Evolutionary conservation across 1,139 yeast genomes (phyloP).

Genomic region (Blastobotrys aristatus): DNA sequence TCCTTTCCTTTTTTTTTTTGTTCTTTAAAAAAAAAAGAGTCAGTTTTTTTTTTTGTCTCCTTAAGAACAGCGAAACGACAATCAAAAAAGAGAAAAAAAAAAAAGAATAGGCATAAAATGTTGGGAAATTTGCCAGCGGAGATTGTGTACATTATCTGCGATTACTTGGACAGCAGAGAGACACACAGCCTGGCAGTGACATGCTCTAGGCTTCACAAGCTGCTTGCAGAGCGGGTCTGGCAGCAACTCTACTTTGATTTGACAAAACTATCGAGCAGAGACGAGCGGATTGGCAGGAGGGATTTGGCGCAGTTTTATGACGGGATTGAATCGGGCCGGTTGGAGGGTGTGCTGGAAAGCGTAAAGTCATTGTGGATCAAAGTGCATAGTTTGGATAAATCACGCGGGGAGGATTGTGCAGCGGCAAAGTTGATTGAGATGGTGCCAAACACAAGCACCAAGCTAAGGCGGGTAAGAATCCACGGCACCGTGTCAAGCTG

Average conservation of each 20-base stretch:
- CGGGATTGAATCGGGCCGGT: background rate
- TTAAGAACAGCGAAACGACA: too few relatives aligned
- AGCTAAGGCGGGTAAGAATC: background rate
- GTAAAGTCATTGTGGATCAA: constrained; percentile 1
- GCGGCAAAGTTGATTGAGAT: background rate
- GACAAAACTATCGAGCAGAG: background rate
- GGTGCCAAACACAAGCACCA: background rate
- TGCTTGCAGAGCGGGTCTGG: constrained; percentile 3
- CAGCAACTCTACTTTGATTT: background rate
- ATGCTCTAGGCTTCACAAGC: background rate
- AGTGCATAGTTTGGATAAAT: background rate
- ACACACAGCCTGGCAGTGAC: background rate
- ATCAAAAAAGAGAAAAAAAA: too few relatives aligned
- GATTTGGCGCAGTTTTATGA: background rate
- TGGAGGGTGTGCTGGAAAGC: background rate
- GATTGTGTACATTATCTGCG: background rate
- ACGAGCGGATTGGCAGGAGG: background rate
- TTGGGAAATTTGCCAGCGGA: constrained; percentile 1
- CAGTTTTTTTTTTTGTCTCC: too few relatives aligned
- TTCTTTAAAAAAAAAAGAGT: too few relatives aligned
- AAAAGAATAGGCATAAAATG: too few relatives aligned
- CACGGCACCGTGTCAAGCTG: constrained; percentile 9
- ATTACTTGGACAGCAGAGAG: background rate
- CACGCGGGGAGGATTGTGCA: background rate
- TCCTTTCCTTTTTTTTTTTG: too few relatives aligned